phyloP scores from a whole-genome alignment of 75 land plant species.

The Larix kaempferi region DNA sequence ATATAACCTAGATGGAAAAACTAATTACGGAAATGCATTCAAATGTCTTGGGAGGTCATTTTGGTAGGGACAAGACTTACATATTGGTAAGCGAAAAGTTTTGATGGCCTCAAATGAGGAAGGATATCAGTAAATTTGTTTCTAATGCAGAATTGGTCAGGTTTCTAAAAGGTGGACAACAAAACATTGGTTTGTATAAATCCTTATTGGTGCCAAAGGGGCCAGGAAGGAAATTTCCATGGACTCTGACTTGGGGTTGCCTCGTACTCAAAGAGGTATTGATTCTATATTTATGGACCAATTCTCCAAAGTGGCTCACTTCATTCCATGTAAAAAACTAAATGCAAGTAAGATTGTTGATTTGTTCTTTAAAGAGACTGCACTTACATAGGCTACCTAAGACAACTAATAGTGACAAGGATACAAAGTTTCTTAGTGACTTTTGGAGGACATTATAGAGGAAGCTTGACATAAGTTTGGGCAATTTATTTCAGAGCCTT shows the following conservation, averaged over 20 bases:
- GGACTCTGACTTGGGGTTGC: background rate
- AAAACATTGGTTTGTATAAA: background rate
- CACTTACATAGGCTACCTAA: no score
- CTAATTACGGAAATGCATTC: background rate
- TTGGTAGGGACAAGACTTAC: background rate
- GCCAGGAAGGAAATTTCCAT: background rate
- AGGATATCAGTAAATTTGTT: background rate
- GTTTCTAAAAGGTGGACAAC: background rate
- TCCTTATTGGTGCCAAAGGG: background rate
- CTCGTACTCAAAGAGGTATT: background rate
- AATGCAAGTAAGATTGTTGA: no score
- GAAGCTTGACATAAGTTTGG: no score
- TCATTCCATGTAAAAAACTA: no score
- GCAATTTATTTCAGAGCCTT: no score
- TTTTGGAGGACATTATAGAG: background rate
- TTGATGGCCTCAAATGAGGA: background rate
- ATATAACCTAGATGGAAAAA: background rate
- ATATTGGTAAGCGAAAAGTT: background rate
- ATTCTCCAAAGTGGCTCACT: background rate
- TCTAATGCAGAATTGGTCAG: background rate
- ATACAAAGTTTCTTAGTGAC: no score
- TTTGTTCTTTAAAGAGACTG: no score
- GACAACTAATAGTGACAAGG: no score
- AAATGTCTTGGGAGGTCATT: background rate
- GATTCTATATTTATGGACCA: background rate